Conservation (phyloP, 805 yeast species). For the Lipomyces yamanashiensis region DNA sequence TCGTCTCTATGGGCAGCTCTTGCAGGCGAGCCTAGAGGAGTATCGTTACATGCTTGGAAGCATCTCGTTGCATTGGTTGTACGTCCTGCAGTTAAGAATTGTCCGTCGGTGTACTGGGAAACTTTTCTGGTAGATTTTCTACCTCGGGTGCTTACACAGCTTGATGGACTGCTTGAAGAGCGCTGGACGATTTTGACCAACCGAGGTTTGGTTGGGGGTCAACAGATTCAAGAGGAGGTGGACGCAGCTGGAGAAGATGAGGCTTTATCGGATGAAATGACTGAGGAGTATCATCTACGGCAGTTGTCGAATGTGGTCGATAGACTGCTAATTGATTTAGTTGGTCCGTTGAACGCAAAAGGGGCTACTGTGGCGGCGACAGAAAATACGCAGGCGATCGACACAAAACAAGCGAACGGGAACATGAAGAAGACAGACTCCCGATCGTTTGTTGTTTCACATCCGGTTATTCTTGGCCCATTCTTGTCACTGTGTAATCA, state of each 20-base stretch:
- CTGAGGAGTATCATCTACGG: constrained; percentile 92
- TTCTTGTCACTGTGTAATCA: constrained; percentile 75
- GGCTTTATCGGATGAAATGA: constrained; percentile 93
- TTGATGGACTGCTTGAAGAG: constrained; percentile 72
- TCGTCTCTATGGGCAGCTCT: constrained; percentile 79
- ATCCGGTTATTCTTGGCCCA: constrained; percentile 73
- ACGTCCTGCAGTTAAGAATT: constrained; percentile 82
- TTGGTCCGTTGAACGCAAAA: constrained; percentile 21
- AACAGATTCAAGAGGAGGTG: constrained; percentile 1
- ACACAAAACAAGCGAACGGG: background rate
- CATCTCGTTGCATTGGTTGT: constrained; percentile 91
- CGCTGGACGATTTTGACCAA: constrained; percentile 64
- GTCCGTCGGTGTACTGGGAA: constrained; percentile 73
- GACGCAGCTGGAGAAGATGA: constrained; percentile 40
- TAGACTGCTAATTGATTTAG: constrained; percentile 56
- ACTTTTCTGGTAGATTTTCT: constrained; percentile 76
- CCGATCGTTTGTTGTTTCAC: constrained; percentile 66
- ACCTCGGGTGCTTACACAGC: constrained; percentile 72
- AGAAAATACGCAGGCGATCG: background rate
- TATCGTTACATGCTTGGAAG: constrained; percentile 94
- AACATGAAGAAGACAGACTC: background rate
- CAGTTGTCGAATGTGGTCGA: constrained; percentile 93
- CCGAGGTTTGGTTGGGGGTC: constrained; percentile 47
- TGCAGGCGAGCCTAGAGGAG: constrained; percentile 82
- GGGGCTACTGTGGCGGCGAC: background rate